Conservation (phyloP, 495 filamentous ascomycete genomes). For the Aspergillus kassunensis region DNA sequence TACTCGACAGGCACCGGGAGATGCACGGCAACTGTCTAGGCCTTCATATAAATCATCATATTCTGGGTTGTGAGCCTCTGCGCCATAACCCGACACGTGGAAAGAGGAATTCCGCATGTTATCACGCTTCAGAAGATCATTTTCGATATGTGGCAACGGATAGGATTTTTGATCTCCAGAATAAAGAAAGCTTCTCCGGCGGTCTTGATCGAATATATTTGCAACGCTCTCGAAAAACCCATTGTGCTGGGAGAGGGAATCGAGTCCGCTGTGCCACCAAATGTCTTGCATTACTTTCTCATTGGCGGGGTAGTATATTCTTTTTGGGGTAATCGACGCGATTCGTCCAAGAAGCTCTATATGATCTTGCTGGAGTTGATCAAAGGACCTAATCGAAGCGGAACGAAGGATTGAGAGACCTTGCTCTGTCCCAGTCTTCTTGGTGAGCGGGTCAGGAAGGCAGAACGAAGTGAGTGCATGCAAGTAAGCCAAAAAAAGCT, state of each 20-base stretch:
- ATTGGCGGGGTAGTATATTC: slow-evolving; percentile 54
- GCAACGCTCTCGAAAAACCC: slow-evolving; percentile 38
- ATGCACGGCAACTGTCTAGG: too few relatives aligned
- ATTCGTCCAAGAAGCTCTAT: slow-evolving; percentile 38
- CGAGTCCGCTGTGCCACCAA: slow-evolving; percentile 40
- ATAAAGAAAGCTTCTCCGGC: too few relatives aligned
- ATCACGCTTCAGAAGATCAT: too few relatives aligned
- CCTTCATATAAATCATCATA: too few relatives aligned
- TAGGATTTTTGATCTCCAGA: too few relatives aligned
- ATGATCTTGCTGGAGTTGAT: slow-evolving; percentile 35
- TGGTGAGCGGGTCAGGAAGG: slow-evolving; percentile 54
- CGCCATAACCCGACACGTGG: too few relatives aligned
- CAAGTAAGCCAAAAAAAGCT: slow-evolving; percentile 49
- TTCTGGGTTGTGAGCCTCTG: too few relatives aligned
- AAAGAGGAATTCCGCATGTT: too few relatives aligned
- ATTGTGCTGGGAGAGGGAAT: slow-evolving; percentile 48
- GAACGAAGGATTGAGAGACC: slow-evolving; percentile 45
- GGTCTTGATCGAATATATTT: slow-evolving; percentile 38
- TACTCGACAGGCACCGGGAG: too few relatives aligned
- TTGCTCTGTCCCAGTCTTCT: slow-evolving; percentile 60
- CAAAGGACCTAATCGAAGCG: slow-evolving; percentile 50
- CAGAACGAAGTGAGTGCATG: slow-evolving; percentile 60
- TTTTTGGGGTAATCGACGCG: slow-evolving; percentile 46
- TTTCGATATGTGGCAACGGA: too few relatives aligned
- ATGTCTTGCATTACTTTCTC: slow-evolving; percentile 47